Conservation (phyloP, 176 grass and related monocot genomes). For the Oryza officinalis region DNA sequence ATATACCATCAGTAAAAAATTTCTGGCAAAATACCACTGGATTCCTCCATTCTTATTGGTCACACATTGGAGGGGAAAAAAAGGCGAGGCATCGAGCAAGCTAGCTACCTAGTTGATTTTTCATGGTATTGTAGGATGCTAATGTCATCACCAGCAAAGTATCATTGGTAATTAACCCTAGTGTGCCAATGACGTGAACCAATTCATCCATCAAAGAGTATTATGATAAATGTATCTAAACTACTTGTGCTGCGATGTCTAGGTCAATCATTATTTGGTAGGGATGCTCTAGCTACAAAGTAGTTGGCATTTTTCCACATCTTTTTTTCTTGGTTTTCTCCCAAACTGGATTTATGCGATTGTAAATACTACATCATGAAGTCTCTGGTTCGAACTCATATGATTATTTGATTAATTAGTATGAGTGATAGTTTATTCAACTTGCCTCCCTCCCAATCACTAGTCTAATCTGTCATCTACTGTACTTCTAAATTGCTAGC, state of each 20-base stretch:
- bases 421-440: constrained; percentile 36
- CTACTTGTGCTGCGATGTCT: constrained; percentile 55
- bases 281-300: constrained; percentile 43
- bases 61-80: background rate
- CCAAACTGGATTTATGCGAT: constrained; percentile 29
- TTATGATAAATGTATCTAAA: constrained; percentile 11
- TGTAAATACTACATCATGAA: background rate
- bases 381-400: constrained; percentile 22
- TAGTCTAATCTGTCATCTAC: constrained; percentile 15
- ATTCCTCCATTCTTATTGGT: no score
- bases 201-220: constrained; percentile 1
- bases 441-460: background rate
- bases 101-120: background rate
- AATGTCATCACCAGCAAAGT: background rate
- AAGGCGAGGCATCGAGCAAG: no score
- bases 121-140: background rate
- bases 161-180: background rate
- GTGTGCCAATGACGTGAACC: background rate
- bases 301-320: constrained; percentile 36
- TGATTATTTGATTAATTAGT: constrained; percentile 30
- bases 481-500: constrained; percentile 15
- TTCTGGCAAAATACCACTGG: no score
- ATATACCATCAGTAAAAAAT: no score
- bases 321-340: background rate
- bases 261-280: constrained; percentile 50